Percentiles rank a stretch among this genome's conserved stretches.
Conservation (phyloP, 1,139 yeast species). For the Torulaspora globosa region DNA sequence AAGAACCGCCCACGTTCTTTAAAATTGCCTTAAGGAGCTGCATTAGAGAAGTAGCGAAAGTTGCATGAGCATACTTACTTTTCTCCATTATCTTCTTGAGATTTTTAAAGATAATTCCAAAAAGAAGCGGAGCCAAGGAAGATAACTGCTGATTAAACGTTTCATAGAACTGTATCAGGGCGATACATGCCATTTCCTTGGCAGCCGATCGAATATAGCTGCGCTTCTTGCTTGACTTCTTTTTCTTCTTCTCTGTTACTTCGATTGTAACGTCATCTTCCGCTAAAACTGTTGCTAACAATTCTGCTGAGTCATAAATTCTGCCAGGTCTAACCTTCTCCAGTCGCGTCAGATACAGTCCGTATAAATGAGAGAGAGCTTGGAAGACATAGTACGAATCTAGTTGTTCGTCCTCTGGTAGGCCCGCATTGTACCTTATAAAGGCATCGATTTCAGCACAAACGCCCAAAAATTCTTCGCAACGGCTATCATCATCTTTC, state of each 20-base stretch:
- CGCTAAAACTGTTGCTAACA: conserved; percentile 25
- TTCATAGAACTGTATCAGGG: conserved; percentile 32
- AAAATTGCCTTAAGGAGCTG: conserved; percentile 27
- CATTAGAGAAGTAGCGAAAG: conserved; percentile 27
- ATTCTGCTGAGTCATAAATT: conserved; percentile 30
- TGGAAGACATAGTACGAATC: conserved; percentile 26
- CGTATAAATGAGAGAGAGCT: conserved; percentile 25
- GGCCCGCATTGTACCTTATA: conserved; percentile 14
- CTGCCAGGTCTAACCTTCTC: conserved; percentile 22
- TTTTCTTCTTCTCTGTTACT: conserved; percentile 19
- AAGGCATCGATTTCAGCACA: conserved; percentile 16
- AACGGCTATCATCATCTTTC: conserved; percentile 5
- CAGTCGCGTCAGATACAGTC: conserved; percentile 20
- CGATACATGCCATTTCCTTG: conserved; percentile 27
- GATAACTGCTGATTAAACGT: conserved; percentile 35
- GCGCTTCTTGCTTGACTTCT: conserved; percentile 19
- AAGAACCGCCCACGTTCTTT: conserved; percentile 17
- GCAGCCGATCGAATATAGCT: conserved; percentile 24
- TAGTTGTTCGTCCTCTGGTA: conserved; percentile 14
- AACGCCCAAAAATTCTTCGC: conserved; percentile 3
- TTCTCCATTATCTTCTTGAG: conserved; percentile 35
- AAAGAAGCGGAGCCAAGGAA: conserved; percentile 35
- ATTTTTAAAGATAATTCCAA: conserved; percentile 33
- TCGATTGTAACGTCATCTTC: conserved; percentile 28
- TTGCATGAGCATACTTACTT: conserved; percentile 30